Conservation (phyloP, 768 basidiomycete species). For the Auriscalpium vulgare region DNA sequence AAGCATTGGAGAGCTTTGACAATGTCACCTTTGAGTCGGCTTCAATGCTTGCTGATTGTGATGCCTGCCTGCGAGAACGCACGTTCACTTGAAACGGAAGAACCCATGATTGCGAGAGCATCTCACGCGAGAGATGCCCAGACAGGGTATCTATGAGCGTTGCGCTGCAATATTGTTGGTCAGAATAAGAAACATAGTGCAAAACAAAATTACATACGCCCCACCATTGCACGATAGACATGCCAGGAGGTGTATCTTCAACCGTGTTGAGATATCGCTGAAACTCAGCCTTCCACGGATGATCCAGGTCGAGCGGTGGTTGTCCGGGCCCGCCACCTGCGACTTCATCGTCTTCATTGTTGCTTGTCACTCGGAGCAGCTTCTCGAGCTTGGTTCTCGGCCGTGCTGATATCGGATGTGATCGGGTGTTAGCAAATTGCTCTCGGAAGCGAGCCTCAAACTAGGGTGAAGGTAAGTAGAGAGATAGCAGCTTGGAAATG, state of each 20-base stretch:
- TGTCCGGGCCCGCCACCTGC: background rate
- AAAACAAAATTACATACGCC: background rate
- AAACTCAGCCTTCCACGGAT: background rate
- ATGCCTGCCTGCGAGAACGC: slow-evolving; percentile 34
- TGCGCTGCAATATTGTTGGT: background rate
- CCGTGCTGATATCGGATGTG: no score
- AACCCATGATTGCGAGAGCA: slow-evolving; percentile 31
- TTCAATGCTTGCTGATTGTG: slow-evolving; percentile 24
- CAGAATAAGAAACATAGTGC: no score
- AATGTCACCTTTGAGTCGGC: slow-evolving; percentile 18
- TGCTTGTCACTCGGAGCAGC: background rate
- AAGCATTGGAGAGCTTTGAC: slow-evolving; percentile 20
- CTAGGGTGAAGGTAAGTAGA: background rate
- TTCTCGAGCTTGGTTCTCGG: background rate
- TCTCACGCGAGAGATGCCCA: slow-evolving; percentile 31
- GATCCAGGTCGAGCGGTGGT: background rate
- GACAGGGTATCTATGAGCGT: slow-evolving; percentile 21
- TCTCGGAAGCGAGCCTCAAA: background rate
- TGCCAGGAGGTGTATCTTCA: background rate
- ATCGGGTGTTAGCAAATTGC: no score
- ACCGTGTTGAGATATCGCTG: slow-evolving; percentile 2
- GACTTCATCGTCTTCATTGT: background rate
- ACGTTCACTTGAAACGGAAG: slow-evolving; percentile 30
- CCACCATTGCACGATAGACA: slow-evolving; percentile 6
- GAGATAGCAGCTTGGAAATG: no score